Evolutionary conservation across 2,329 filamentous ascomycete genomes (phyloP), one percentile per base, ranked within the genome.

Genomic region (Pyricularia pennisetigena): DNA sequence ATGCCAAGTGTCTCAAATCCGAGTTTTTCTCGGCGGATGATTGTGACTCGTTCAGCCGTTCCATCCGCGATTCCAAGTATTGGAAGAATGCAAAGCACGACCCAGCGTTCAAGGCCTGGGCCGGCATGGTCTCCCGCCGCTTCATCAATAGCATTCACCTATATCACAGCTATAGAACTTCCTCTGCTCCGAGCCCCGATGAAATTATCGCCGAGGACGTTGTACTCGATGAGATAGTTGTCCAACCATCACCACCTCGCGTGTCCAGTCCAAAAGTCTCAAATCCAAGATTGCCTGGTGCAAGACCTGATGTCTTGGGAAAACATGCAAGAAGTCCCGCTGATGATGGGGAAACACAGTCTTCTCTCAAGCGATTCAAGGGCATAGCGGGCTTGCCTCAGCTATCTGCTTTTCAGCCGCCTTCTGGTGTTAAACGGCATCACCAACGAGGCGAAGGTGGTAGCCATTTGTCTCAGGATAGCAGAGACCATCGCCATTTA

Each of bases 21-120:
- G 76, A 78, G 28, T 83, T 79, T 71, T 79, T 81, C 67, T 78
- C 76, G 26, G 76, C 78, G 41, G 77, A 81, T 23, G 81, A 83
- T 69, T 69, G 77, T 23, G 76, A 79, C 32, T 79, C 81, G 16
- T 84, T 82, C 70, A 73, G 71, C n/a, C 73, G 76, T 30, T 78
- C 79, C 29, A 78, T 83, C 41, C 77, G 80, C 63, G 76, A 79
- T 49, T 78, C 78, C 0, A 72, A 75, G 20, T 74, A 78, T 67
- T 84, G 82, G 81, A 68, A 73, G 26, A 73, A 71, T 7, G 68
- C 82, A 66, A 77, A 80, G 69, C 73, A 78, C 41, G 82, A 85
- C 71, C 82, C 82, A 2, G 78, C 77, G 2, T 84, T 84, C 70
- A 72, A 70, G 26, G 68, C 65, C 20, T 74, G 73, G 64, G 67